Evolutionary conservation across 1,284 basidiomycete genomes (phyloP).

Genomic region (Dichomitus squalens): DNA sequence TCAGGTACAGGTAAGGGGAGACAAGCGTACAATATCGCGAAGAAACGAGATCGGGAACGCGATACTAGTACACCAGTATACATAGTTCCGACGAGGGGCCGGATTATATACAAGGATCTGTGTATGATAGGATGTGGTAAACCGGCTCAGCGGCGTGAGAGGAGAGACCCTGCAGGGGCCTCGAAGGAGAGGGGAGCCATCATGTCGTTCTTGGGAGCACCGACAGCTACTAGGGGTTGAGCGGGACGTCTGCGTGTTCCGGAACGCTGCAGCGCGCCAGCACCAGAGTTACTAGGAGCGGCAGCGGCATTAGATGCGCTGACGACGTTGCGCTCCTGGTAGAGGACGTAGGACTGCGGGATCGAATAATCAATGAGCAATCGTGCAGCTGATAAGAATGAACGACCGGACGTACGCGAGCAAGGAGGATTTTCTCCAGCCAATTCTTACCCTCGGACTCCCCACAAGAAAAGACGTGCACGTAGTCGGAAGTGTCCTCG

Average conservation of each 20-base stretch:
- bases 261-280: constrained; percentile 41
- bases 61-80: no score
- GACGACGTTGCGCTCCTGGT: constrained; percentile 75
- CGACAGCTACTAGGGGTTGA: constrained; percentile 45
- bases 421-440: constrained; percentile 76
- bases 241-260: constrained; percentile 47
- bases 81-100: not conserved
- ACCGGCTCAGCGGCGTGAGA: constrained; percentile 40
- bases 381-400: not conserved
- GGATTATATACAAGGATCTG: not conserved
- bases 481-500: constrained; percentile 83
- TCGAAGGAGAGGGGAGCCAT: constrained; percentile 47
- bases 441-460: constrained; percentile 68
- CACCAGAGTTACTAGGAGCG: constrained; percentile 20
- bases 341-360: constrained; percentile 72
- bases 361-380: constrained; percentile 12
- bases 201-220: constrained; percentile 21
- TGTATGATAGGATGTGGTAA: not conserved
- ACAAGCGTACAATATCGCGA: no score
- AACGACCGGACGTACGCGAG: constrained; percentile 57
- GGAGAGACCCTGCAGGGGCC: constrained; percentile 58
- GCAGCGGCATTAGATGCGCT: constrained; percentile 36
- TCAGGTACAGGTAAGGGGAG: no score
- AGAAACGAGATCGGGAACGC: no score
- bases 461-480: constrained; percentile 79